A percentile compares a stretch with the other conserved stretches of the same genome.
Conservation (phyloP, 495 filamentous ascomycete species). For the Hypoxylon trugodes region DNA sequence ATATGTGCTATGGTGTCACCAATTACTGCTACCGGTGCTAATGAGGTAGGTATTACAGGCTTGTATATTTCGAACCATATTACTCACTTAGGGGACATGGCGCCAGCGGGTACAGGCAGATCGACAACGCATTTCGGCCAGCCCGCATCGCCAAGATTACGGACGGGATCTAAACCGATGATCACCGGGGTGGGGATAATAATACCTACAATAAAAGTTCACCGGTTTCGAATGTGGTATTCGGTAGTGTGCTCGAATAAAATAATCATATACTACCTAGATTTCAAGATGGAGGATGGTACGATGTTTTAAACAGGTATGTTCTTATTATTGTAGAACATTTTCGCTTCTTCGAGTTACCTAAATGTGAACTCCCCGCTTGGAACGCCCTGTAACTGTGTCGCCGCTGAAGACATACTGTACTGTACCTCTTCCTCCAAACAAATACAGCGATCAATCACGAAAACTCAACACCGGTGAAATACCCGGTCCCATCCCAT, state of each 20-base stretch:
- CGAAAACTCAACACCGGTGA: not conserved
- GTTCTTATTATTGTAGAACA: too few relatives aligned
- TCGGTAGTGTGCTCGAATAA: not conserved
- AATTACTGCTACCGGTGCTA: too few relatives aligned
- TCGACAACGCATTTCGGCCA: slow-evolving; percentile 20
- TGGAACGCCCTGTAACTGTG: too few relatives aligned
- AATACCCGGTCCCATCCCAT: not conserved
- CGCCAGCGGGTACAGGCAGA: slow-evolving; percentile 18
- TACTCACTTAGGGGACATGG: not conserved
- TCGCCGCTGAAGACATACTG: too few relatives aligned
- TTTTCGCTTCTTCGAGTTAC: too few relatives aligned
- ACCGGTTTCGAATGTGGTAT: slow-evolving; percentile 2
- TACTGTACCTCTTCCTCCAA: not conserved
- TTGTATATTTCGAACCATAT: not conserved
- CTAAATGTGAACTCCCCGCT: too few relatives aligned
- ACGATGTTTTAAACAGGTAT: not conserved
- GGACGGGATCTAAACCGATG: slow-evolving; percentile 3
- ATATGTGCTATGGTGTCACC: too few relatives aligned
- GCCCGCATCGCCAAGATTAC: slow-evolving; percentile 9
- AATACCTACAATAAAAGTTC: not conserved
- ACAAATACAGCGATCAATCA: not conserved
- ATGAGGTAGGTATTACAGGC: slow-evolving; percentile 5
- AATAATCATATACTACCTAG: too few relatives aligned
- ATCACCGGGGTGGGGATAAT: not conserved
- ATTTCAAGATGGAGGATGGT: too few relatives aligned